Evolutionary conservation across 768 basidiomycete species (phyloP).

Genomic region (Stropharia rugosoannulata): DNA sequence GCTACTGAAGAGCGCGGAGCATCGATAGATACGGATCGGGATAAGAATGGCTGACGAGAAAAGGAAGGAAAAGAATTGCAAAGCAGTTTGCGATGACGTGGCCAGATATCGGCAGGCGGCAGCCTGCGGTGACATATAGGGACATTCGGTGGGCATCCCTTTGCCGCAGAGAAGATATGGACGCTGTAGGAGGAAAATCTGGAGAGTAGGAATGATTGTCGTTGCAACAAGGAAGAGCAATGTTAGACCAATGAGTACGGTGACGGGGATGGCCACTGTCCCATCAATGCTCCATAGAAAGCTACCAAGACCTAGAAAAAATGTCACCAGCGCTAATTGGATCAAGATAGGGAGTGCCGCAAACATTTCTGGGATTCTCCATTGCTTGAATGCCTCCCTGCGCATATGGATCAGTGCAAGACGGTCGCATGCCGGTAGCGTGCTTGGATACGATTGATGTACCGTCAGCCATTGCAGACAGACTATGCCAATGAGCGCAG

Average conservation of each 20-base stretch:
- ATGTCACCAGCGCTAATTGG: constrained; percentile 23
- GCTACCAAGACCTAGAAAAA: constrained; percentile 24
- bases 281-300: constrained; percentile 16
- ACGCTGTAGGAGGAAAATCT: constrained; percentile 6
- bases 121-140: constrained; percentile 13
- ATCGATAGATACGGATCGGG: background rate
- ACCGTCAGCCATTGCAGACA: constrained; percentile 24
- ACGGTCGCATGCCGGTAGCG: constrained; percentile 9
- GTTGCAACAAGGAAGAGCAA: constrained; percentile 18
- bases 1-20: too few species aligned
- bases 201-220: constrained; percentile 19
- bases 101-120: background rate
- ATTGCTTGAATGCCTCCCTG: constrained; percentile 18
- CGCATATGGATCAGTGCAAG: constrained; percentile 23
- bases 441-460: constrained; percentile 15
- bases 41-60: background rate
- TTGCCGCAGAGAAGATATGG: background rate
- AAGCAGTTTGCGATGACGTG: background rate
- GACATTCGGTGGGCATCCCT: constrained; percentile 1
- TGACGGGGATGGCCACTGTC: constrained; percentile 16
- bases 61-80: background rate
- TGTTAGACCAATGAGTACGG: constrained; percentile 11
- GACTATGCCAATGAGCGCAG: constrained; percentile 21
- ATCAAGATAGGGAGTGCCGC: constrained; percentile 23
- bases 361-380: constrained; percentile 23